phyloP scores from a whole-genome alignment of 2,329 filamentous ascomycete species.

The Cytospora leucostoma region DNA sequence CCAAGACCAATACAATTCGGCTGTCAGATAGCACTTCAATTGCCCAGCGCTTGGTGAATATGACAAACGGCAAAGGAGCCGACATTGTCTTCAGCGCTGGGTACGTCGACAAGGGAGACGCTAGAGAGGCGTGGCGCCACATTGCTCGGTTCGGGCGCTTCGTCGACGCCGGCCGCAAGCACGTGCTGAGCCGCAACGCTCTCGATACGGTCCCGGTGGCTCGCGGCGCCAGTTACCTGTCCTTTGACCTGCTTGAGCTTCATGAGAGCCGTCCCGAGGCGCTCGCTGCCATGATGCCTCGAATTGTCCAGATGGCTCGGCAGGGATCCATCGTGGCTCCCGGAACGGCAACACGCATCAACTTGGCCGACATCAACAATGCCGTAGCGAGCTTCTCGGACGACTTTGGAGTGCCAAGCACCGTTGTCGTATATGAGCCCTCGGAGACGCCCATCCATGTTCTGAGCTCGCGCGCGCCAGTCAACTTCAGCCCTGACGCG shows the following conservation, averaged over 20 bases:
- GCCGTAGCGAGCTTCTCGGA: too few species aligned
- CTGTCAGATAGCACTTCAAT: slow-evolving; percentile 3
- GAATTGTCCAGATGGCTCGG: too few species aligned
- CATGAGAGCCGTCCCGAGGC: slow-evolving; percentile 28
- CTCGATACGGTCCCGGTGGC: slow-evolving; percentile 31
- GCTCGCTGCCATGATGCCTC: slow-evolving; percentile 18
- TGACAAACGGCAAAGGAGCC: slow-evolving; percentile 24
- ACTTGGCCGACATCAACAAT: too few species aligned
- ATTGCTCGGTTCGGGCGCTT: slow-evolving; percentile 31
- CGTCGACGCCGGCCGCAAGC: slow-evolving; percentile 31
- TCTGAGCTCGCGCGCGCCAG: background rate
- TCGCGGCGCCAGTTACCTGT: slow-evolving; percentile 33
- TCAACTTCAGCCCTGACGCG: background rate
- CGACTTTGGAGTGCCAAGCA: too few species aligned
- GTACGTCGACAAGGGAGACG: slow-evolving; percentile 13
- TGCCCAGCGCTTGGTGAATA: slow-evolving; percentile 14
- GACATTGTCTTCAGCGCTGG: slow-evolving; percentile 31
- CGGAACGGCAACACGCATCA: too few species aligned
- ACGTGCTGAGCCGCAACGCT: slow-evolving; percentile 29
- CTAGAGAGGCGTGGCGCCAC: slow-evolving; percentile 31
- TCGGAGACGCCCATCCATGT: background rate
- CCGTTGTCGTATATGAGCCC: too few species aligned
- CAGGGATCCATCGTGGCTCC: too few species aligned
- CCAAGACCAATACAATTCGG: background rate
- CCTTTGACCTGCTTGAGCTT: slow-evolving; percentile 33